Conservation (phyloP, 495 filamentous ascomycete genomes). For the Annulohypoxylon nitens region DNA sequence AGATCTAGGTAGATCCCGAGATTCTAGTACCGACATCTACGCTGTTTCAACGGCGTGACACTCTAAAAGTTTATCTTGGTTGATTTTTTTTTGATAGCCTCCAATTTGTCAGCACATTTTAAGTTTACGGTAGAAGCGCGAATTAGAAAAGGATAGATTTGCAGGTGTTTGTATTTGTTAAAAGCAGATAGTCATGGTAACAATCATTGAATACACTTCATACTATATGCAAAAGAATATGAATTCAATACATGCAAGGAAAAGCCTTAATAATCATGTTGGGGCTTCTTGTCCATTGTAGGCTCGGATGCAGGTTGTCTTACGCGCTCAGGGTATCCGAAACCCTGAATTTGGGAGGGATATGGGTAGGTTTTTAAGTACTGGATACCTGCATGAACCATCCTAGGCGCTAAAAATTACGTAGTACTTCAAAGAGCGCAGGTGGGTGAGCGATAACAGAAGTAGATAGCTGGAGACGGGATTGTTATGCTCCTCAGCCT, state of each 20-base stretch:
- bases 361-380: background rate
- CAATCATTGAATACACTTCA: background rate
- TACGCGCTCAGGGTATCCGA: slow-evolving; percentile 2
- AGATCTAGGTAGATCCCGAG: background rate
- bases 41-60: background rate
- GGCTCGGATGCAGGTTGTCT: background rate
- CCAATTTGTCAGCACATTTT: background rate
- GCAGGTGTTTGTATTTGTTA: background rate
- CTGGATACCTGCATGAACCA: background rate
- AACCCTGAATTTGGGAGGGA: background rate
- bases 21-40: background rate
- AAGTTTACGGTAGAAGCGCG: background rate
- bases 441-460: background rate
- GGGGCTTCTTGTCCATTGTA: background rate
- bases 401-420: slow-evolving; percentile 4
- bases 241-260: background rate
- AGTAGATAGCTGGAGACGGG: background rate
- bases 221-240: background rate
- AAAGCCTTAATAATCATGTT: slow-evolving; percentile 8
- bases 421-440: background rate
- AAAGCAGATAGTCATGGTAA: background rate
- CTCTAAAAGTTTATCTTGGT: background rate
- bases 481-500: slow-evolving; percentile 11
- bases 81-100: background rate
- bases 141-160: background rate